Percentiles rank a stretch among this genome's conserved stretches.
phyloP scores from a whole-genome alignment of 345 rosid species.

The Viola odorata region DNA sequence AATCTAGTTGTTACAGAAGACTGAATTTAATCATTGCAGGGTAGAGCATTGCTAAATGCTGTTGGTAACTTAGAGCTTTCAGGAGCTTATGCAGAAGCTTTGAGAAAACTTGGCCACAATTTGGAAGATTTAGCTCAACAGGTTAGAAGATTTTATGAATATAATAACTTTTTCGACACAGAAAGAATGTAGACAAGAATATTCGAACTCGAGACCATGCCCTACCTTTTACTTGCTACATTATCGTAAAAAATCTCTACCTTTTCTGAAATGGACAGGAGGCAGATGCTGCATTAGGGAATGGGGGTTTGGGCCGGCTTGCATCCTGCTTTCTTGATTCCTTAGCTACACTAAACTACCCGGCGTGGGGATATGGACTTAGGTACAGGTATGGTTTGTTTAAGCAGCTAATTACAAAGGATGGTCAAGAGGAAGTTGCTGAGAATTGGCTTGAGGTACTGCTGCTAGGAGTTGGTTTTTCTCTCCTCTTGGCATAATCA shows the following conservation, averaged over 20 bases:
- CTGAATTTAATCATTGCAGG: constrained; percentile 23
- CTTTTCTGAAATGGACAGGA: constrained; percentile 17
- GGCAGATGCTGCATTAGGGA: constrained; percentile 52
- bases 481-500: neutral
- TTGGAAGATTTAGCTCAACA: constrained; percentile 43
- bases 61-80: constrained; percentile 52
- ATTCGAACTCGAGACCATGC: no score
- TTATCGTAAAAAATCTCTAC: no score
- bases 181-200: no score
- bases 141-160: no score
- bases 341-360: constrained; percentile 48
- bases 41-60: constrained; percentile 58
- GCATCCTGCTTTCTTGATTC: constrained; percentile 54
- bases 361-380: constrained; percentile 50
- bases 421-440: constrained; percentile 55
- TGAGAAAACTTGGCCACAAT: constrained; percentile 37
- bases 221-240: no score
- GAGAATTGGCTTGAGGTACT: constrained; percentile 53
- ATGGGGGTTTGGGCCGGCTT: constrained; percentile 43
- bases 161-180: no score
- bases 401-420: constrained; percentile 43
- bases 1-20: neutral
- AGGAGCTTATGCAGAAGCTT: constrained; percentile 54
- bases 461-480: neutral
- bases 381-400: constrained; percentile 48